A percentile compares a stretch with the other conserved stretches of the same genome.
Evolutionary conservation across 345 rosid genomes (phyloP).

Genomic region (Arabidopsis arenosa): DNA sequence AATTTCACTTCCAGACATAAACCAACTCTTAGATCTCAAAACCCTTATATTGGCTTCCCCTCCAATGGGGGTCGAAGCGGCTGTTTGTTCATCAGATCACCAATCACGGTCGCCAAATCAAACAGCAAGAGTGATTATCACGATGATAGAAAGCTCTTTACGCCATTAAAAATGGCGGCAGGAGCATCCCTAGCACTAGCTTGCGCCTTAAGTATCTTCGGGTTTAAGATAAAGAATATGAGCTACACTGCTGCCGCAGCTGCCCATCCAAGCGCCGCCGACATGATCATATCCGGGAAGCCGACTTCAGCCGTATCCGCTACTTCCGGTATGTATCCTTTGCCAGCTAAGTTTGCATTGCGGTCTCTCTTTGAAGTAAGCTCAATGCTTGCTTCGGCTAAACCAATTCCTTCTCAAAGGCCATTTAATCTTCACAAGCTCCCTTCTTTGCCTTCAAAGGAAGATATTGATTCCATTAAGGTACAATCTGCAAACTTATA

Average conservation of each 20-base stretch:
- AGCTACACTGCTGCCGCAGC: slow-evolving; percentile 53
- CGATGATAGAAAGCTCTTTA: slow-evolving; percentile 19
- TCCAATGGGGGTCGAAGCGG: slow-evolving; percentile 14
- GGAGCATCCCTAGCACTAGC: slow-evolving; percentile 57
- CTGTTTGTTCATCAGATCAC: slow-evolving; percentile 26
- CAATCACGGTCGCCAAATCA: slow-evolving; percentile 34
- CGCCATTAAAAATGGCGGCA: slow-evolving; percentile 28
- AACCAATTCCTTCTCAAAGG: slow-evolving; percentile 34
- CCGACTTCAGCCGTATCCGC: slow-evolving; percentile 48
- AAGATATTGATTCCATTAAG: slow-evolving; percentile 54
- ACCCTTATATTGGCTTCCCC: slow-evolving; percentile 30
- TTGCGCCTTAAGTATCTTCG: slow-evolving; percentile 56
- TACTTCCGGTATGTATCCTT: slow-evolving; percentile 41
- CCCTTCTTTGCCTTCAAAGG: slow-evolving; percentile 52
- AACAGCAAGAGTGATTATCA: slow-evolving; percentile 26
- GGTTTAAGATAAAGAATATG: slow-evolving; percentile 44
- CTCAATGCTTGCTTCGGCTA: slow-evolving; percentile 51
- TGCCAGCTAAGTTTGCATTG: slow-evolving; percentile 55
- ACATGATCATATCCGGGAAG: slow-evolving; percentile 46
- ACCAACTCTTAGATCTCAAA: slow-evolving; percentile 13
- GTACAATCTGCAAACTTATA: slow-evolving; percentile 32
- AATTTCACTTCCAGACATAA: slow-evolving; percentile 24
- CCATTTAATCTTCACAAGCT: slow-evolving; percentile 40
- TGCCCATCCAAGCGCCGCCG: slow-evolving; percentile 47
- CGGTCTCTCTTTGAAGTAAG: slow-evolving; percentile 62